Base-by-base conservation (phyloP, 257 asterid genomes). In the Solanum virginianum region DNA sequence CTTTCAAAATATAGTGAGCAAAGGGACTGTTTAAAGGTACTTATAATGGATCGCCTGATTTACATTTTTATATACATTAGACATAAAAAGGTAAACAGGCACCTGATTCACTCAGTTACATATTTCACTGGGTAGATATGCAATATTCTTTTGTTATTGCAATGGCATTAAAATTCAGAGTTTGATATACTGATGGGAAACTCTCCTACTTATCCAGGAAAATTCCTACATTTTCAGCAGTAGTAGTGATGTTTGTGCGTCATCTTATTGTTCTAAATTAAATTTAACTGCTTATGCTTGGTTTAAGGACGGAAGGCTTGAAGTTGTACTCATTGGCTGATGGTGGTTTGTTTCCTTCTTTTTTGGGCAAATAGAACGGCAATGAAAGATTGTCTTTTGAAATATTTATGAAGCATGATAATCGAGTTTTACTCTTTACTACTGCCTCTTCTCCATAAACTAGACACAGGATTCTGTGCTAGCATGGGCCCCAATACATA, bases 1-100 rank as follows among this genome's bases (percentile, higher is more conserved):
- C 98, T 95, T 80, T 92, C 98, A 32, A 93, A 94, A 91, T 95
- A 95, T 84, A 91, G 98, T 41, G 98, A 93, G 90, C 99, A 95
- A 90, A 90, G 98, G 89, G 99, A 95, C 85, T 97, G 90, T 87
- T 89, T 95, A 81, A 95, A 95, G 98, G 99, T 95, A 92, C 59
- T 41, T 75, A 39, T 12, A 11, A 53, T 47, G 66, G 47, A 22
- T 36, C 6, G 6, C 11, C 54, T 32, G 54, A 70, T 70, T 14
- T 12, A 86, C 62, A 20, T 43, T 55, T 80, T 55, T 70, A 11
- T 54, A 29, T 77, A 51, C 63, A 36, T 36, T 36, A 59, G 29
- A 59, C 26, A 18, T 59, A n/a, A 6, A 59, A 59, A 59, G 29
- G 66, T 59, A 15, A 59, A n/a, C 29, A 59, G 29, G 66, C 29